Evolutionary conservation across 805 yeast species (phyloP).

Genomic region (Metschnikowia similis): DNA sequence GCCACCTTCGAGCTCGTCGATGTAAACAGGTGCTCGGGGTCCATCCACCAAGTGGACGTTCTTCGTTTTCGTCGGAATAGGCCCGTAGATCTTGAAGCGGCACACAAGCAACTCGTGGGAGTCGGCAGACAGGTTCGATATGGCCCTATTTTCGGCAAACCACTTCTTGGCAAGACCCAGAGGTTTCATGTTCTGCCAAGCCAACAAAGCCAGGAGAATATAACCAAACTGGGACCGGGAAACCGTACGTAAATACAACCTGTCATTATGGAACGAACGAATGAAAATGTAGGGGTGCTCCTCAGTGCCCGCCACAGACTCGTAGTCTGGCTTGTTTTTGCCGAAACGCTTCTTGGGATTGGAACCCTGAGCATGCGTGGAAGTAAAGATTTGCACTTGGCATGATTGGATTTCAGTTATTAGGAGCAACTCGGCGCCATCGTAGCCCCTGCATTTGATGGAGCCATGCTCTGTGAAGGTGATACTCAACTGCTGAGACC

Average conservation of each 20-base stretch:
- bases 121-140: slow-evolving; percentile 16
- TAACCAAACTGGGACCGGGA: slow-evolving; percentile 37
- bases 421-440: slow-evolving; percentile 26
- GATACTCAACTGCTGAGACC: slow-evolving; percentile 31
- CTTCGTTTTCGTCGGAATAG: slow-evolving; percentile 42
- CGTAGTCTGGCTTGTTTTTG: slow-evolving; percentile 2
- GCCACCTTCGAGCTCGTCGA: slow-evolving; percentile 8
- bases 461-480: slow-evolving; percentile 32
- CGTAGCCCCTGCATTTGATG: slow-evolving; percentile 29
- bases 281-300: slow-evolving; percentile 40
- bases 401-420: slow-evolving; percentile 37
- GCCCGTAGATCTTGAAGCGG: slow-evolving; percentile 63
- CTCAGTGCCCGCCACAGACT: slow-evolving; percentile 9
- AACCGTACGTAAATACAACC: slow-evolving; percentile 34
- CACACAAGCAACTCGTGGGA: slow-evolving; percentile 51
- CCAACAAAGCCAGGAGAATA: slow-evolving; percentile 42
- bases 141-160: slow-evolving; percentile 38
- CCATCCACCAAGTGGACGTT: slow-evolving; percentile 35
- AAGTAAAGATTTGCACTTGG: slow-evolving; percentile 33
- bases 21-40: slow-evolving; percentile 33
- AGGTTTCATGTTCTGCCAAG: slow-evolving; percentile 56
- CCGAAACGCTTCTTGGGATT: slow-evolving; percentile 7
- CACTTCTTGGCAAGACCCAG: slow-evolving; percentile 54
- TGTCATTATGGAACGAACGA: slow-evolving; percentile 36
- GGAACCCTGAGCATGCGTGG: slow-evolving; percentile 10